These are phyloP conservation scores for Fraxinus cuspidata DNA, from an alignment of 257 asterid species.

Conservation along the genomic window DNA sequence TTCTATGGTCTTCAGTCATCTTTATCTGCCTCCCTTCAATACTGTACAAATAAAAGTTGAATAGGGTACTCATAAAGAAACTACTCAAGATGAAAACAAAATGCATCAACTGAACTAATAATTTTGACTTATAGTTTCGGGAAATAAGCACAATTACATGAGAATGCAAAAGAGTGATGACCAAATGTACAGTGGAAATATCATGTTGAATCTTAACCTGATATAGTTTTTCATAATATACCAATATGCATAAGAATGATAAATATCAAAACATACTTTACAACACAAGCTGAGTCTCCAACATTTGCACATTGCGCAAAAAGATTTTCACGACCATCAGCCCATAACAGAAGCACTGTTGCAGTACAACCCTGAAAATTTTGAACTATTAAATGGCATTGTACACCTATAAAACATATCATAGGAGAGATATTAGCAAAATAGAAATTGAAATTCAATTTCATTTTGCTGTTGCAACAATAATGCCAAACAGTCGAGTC, in stretches of 20 bases:
- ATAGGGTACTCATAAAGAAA: constrained; percentile 12
- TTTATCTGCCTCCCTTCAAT: constrained; percentile 78
- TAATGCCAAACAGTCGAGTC: neutral
- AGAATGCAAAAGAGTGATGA: neutral
- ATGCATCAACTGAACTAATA: neutral
- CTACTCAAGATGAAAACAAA: neutral
- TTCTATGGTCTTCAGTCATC: constrained; percentile 95
- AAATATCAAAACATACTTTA: constrained; percentile 59
- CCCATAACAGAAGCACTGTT: constrained; percentile 90
- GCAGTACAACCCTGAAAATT: constrained; percentile 96
- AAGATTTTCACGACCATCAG: constrained; percentile 58
- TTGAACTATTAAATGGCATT: constrained; percentile 26
- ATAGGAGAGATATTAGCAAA: constrained; percentile 18
- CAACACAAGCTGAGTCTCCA: constrained; percentile 94
- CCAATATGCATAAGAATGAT: constrained; percentile 22
- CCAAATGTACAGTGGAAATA: neutral
- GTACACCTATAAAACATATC: constrained; percentile 18
- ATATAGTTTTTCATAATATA: neutral
- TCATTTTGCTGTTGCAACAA: neutral
- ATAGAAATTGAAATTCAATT: neutral
- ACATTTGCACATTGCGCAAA: constrained; percentile 93
- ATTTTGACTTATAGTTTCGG: neutral
- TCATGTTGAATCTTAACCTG: neutral
- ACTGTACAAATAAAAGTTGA: constrained; percentile 46
- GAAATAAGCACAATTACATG: neutral